Evolutionary conservation across 2,329 filamentous ascomycete species (phyloP).

Genomic region (Stylonectria norvegica): DNA sequence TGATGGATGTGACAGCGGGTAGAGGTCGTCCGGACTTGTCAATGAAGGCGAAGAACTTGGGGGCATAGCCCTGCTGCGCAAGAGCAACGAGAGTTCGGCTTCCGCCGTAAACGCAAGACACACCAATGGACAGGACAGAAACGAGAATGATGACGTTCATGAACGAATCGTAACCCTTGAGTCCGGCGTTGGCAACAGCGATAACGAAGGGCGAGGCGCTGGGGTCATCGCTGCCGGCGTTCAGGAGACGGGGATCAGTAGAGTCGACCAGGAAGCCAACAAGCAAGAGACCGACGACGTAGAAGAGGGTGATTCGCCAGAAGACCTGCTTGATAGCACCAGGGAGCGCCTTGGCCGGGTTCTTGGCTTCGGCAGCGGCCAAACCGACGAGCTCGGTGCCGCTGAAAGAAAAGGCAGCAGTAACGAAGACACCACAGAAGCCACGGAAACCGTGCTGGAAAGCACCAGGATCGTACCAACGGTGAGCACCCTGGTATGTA

Average conservation of each 20-base stretch:
- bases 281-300: slow-evolving; percentile 50
- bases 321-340: slow-evolving; percentile 79
- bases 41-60: slow-evolving; percentile 54
- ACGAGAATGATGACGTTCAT: slow-evolving; percentile 60
- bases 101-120: slow-evolving; percentile 57
- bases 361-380: slow-evolving; percentile 66
- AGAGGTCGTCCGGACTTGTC: slow-evolving; percentile 57
- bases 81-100: slow-evolving; percentile 58
- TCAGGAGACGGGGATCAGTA: slow-evolving; percentile 45
- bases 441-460: slow-evolving; percentile 75
- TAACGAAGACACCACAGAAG: slow-evolving; percentile 60
- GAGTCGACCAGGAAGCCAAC: slow-evolving; percentile 49
- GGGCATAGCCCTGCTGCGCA: slow-evolving; percentile 57
- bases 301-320: slow-evolving; percentile 56
- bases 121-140: slow-evolving; percentile 56
- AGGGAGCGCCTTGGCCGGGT: slow-evolving; percentile 70
- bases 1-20: slow-evolving; percentile 44
- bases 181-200: slow-evolving; percentile 51
- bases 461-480: slow-evolving; percentile 49
- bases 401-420: slow-evolving; percentile 69
- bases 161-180: slow-evolving; percentile 51
- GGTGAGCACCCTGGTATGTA: slow-evolving; percentile 48
- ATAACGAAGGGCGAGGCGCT: slow-evolving; percentile 55
- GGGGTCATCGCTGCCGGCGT: slow-evolving; percentile 39
- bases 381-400: slow-evolving; percentile 74